These are phyloP conservation scores for Byssochlamys sp. DNA, from an alignment of 2,329 filamentous ascomycete species.

Conservation along the genomic window DNA sequence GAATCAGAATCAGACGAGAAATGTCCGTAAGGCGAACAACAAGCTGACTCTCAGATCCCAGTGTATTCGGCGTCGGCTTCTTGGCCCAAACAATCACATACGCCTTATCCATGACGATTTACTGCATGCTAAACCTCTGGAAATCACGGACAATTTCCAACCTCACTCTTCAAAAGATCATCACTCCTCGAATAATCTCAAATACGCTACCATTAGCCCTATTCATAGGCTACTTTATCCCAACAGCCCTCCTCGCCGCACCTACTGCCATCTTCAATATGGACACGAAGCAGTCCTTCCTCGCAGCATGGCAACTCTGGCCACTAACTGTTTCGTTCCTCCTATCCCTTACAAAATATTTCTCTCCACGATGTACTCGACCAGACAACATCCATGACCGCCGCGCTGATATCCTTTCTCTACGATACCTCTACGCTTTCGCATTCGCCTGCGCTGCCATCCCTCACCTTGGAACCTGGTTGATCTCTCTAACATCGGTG, in stretches of 20 bases:
- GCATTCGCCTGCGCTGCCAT: conserved; percentile 31
- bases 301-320: conserved; percentile 44
- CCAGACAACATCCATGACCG: conserved; percentile 13
- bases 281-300: conserved; percentile 39
- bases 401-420: conserved; percentile 19
- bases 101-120: conserved; percentile 37
- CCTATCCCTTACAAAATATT: conserved; percentile 22
- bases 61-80: conserved; percentile 32
- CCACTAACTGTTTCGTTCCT: conserved; percentile 38
- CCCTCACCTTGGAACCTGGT: conserved; percentile 33
- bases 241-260: conserved; percentile 35
- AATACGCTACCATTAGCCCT: conserved; percentile 33
- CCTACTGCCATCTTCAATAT: conserved; percentile 29
- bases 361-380: conserved; percentile 15
- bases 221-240: conserved; percentile 36
- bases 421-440: conserved; percentile 34
- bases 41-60: conserved; percentile 7
- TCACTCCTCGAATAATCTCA: conserved; percentile 22
- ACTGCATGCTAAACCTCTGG: conserved; percentile 34
- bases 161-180: conserved; percentile 25
- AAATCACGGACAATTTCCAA: conserved; percentile 32
- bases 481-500: conserved; percentile 35
- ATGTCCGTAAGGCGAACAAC: conserved; percentile 4
- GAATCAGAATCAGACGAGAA: not conserved
- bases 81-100: conserved; percentile 36